Base-by-base conservation (phyloP, 176 grass and related monocot species). In the Triticum monococcum region DNA sequence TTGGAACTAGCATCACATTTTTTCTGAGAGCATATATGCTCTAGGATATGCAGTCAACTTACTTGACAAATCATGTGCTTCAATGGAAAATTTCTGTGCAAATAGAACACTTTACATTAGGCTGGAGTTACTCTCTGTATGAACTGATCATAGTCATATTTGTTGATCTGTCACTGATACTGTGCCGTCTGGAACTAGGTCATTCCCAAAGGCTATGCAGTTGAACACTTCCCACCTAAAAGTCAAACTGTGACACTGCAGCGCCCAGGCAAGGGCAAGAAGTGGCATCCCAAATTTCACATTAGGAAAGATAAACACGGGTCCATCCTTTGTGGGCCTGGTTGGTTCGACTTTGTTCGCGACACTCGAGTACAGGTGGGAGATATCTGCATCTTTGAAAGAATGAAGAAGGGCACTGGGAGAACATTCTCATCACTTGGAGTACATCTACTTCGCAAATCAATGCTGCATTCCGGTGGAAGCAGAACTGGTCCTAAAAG, bases 301-400 rank as follows among this genome's bases (percentile, higher is more conserved):
- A 72, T 85, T 11, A 90, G 85, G 68, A 68, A 76, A 25, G 41
- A 72, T 38, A 3, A 40, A 23, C 38, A 20, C 36, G 69, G 16
- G 12, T 30, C 68, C 68, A 78, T 82, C 12, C 67, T 89, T 75
- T n/a, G 5, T 72, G 85, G 85, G 20, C 4, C 9, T 72, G 33
- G 61, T 46, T 94, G 89, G 92, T 62, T 77, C 35, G 33, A 38
- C 9, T 94, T 94, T 81, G 84, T 91, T 3, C 14, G 7, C 1
- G 86, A 89, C 11, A 94, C 74, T 37, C 67, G 66, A 71, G 23
- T 91, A 23, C 35, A 63, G 22, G 84, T 81, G 17, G 92, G 76
- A 18, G 84, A 94, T 75, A 79, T 85, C 7, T 91, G 84, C 72
- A 20, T 82, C 20, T 78, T 94, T 75, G 64, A 85, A 24, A 78